Evolutionary conservation across 257 asterid species (phyloP).

Genomic region (Nicotiana otophora): DNA sequence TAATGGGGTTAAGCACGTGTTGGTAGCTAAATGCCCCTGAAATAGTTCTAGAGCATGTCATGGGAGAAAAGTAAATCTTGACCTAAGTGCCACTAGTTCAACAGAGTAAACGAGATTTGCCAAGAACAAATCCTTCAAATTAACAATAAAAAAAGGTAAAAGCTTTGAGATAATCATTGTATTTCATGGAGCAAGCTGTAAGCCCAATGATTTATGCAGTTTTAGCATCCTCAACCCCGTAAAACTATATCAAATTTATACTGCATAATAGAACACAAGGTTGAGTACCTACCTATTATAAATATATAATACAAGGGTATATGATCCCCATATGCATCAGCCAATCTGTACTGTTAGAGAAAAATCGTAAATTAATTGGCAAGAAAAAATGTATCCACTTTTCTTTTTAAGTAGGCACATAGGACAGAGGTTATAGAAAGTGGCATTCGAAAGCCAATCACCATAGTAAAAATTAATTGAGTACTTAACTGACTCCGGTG

Average conservation of each 20-base stretch:
- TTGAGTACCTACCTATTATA: neutral
- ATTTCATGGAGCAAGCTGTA: neutral
- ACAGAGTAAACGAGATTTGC: neutral
- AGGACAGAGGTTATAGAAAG: neutral
- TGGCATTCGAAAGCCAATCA: neutral
- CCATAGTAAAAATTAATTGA: neutral
- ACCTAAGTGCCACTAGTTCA: neutral
- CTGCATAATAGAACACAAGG: neutral
- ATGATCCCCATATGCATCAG: neutral
- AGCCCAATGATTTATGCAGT: neutral
- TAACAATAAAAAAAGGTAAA: neutral
- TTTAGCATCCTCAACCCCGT: neutral
- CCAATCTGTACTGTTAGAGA: neutral
- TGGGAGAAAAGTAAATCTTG: neutral
- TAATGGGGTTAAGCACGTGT: neutral
- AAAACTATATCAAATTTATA: neutral
- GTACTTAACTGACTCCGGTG: neutral
- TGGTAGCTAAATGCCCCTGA: neutral
- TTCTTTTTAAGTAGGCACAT: neutral
- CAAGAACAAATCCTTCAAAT: neutral
- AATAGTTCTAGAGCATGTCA: neutral
- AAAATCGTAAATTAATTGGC: neutral
- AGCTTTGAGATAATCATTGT: neutral
- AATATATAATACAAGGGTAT: neutral
- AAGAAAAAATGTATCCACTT: neutral